Base-by-base conservation (phyloP, 2,329 filamentous ascomycete species). In the Metarhizium guizhouense region DNA sequence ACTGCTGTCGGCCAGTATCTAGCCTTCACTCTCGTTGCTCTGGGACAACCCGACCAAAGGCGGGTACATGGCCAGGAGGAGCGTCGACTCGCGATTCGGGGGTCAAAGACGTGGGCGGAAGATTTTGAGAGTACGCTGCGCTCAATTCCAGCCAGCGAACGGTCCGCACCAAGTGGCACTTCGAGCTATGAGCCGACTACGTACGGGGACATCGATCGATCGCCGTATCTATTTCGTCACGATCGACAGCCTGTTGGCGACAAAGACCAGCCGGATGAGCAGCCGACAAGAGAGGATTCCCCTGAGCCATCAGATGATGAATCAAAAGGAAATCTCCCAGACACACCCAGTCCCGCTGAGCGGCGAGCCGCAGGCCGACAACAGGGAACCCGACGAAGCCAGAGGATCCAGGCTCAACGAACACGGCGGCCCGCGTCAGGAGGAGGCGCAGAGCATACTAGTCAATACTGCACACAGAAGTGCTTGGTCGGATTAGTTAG, bases 391-490 rank as follows among this genome's bases (percentile, higher is more conserved):
- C 58, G 61, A 56, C 59, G 58, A 30, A 65, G 62, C 51, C 40
- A 62, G 52, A 60, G 59, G 36, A 55, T 60, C 45, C 53, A 59
- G 18, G 56, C 60, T 16, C 54, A 56, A 43, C 54, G 47, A 25
- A 32, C 36, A 32, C 48, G 49, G 11, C 52, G 43, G 43, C 42
- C 40, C n/a, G 4, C 30, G 30, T 32, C 30, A 4, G 4, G 8
- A 48, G n/a, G 30, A 6, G 43, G 34, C 16, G 8, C 8, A 4
- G 45, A 20, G 32, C 18, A 14, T 20, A 20, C 29, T 16, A 10
- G 42, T 30, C 52, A 53, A 47, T 74, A 74, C 58, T 75, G 70
- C 61, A n/a, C n/a, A n/a, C n/a, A n/a, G n/a, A n/a, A n/a, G n/a
- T n/a, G n/a, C n/a, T n/a, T n/a, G n/a, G n/a, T n/a, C n/a, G n/a